phyloP scores from a whole-genome alignment of 2,329 filamentous ascomycete genomes.

The Xylariaceae sp. region DNA sequence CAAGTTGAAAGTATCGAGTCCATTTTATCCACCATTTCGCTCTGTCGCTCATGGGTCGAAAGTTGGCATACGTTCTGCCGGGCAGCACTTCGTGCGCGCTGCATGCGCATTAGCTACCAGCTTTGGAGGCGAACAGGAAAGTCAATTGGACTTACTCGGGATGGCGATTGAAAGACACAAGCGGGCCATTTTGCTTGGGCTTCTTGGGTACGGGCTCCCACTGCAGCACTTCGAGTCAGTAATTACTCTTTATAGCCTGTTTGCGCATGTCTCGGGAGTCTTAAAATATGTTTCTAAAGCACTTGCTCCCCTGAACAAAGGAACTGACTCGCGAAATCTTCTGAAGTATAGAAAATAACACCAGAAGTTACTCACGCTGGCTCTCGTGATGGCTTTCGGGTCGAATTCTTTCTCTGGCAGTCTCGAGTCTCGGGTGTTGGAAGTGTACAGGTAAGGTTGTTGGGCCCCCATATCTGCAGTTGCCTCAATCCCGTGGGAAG shows the following conservation, averaged over 20 bases:
- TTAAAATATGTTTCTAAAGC: too few species aligned
- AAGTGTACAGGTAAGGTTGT: constrained; percentile 32
- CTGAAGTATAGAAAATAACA: too few species aligned
- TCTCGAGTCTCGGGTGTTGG: constrained; percentile 23
- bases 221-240: too few species aligned
- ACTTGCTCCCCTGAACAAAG: too few species aligned
- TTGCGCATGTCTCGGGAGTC: too few species aligned
- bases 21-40: constrained; percentile 71
- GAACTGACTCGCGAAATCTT: too few species aligned
- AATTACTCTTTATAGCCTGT: too few species aligned
- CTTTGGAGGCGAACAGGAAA: background rate
- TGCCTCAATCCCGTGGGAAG: constrained; percentile 19
- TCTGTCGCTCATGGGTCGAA: constrained; percentile 64
- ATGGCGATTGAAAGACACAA: constrained; percentile 80
- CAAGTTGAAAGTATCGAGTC: constrained; percentile 66
- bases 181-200: constrained; percentile 68
- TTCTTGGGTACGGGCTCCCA: constrained; percentile 61
- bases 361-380: too few species aligned
- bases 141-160: constrained; percentile 64
- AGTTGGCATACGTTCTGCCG: constrained; percentile 55
- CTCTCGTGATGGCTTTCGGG: constrained; percentile 79
- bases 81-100: constrained; percentile 63
- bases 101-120: constrained; percentile 5
- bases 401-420: constrained; percentile 47
- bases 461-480: constrained; percentile 28